Conservation (phyloP, 83 land plant species). For the Picea abies region DNA sequence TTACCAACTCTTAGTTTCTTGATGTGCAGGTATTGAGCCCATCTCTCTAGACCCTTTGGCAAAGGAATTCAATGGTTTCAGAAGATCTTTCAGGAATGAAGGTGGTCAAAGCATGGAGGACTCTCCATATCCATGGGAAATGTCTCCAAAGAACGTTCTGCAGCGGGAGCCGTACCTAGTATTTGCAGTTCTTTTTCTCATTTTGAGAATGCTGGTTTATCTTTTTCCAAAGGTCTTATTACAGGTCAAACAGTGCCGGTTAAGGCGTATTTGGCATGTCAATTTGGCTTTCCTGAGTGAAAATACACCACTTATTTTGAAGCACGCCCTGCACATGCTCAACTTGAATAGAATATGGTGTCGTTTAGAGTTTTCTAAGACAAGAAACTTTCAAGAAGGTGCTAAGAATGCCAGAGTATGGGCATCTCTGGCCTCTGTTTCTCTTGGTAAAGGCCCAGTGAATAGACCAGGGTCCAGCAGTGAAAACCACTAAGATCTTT, state of each 20-base stretch:
- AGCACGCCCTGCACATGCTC: slow-evolving; percentile 30
- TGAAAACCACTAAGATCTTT: slow-evolving; percentile 1
- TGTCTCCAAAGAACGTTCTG: too few species aligned
- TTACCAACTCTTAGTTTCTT: slow-evolving; percentile 1
- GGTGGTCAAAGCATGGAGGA: too few species aligned
- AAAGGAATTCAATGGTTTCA: too few species aligned
- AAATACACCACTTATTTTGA: slow-evolving; percentile 43
- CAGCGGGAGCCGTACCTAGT: too few species aligned
- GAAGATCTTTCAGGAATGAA: too few species aligned
- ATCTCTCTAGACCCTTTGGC: not conserved
- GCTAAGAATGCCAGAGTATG: slow-evolving; percentile 59
- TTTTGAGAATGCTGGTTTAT: not conserved
- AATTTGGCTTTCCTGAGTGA: slow-evolving; percentile 43
- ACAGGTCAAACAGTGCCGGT: slow-evolving; percentile 26
- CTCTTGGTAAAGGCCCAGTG: slow-evolving; percentile 41
- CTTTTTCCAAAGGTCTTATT: slow-evolving; percentile 28
- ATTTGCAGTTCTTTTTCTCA: too few species aligned
- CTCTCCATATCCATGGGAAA: too few species aligned
- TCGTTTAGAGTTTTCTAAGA: slow-evolving; percentile 44
- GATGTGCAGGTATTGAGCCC: slow-evolving; percentile 15
- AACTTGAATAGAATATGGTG: slow-evolving; percentile 52
- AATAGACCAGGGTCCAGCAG: slow-evolving; percentile 12
- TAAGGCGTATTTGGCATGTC: slow-evolving; percentile 27
- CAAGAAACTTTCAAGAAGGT: slow-evolving; percentile 52
- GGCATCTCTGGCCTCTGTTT: slow-evolving; percentile 69